phyloP scores from a whole-genome alignment of 2,329 filamentous ascomycete species.

The Epichloe uncinata region DNA sequence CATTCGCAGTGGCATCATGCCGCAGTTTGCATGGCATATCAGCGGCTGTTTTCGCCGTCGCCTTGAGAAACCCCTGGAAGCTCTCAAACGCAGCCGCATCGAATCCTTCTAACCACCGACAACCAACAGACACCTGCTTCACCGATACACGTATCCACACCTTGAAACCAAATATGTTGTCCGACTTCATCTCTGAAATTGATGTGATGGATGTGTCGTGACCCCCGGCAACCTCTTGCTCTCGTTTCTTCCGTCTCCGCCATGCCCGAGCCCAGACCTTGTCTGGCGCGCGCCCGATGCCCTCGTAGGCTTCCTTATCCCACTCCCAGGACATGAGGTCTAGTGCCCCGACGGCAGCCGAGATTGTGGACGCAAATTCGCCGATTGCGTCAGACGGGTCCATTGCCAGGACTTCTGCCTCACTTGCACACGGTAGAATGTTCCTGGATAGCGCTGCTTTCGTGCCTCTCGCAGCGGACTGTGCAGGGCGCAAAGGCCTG shows the following conservation, averaged over 20 bases:
- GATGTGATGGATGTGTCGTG: neutral
- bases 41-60: conserved; percentile 13
- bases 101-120: conserved; percentile 57
- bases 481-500: conserved; percentile 46
- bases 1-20: too few species aligned
- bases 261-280: conserved; percentile 73
- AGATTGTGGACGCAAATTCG: conserved; percentile 20
- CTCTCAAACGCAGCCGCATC: conserved; percentile 72
- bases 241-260: conserved; percentile 42
- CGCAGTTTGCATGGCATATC: neutral
- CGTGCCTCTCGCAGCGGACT: conserved; percentile 30
- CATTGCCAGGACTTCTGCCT: conserved; percentile 30
- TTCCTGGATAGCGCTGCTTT: conserved; percentile 24
- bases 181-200: conserved; percentile 19
- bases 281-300: conserved; percentile 48
- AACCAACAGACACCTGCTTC: conserved; percentile 30
- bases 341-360: conserved; percentile 37
- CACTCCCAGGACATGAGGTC: conserved; percentile 52
- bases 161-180: conserved; percentile 40
- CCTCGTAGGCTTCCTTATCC: conserved; percentile 37
- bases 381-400: conserved; percentile 29
- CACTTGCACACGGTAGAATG: conserved; percentile 30
- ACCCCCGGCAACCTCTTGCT: conserved; percentile 29
- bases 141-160: conserved; percentile 32
- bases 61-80: conserved; percentile 66